Evolutionary conservation across 768 basidiomycete species (phyloP).

Genomic region (Kwoniella mangroviensis): DNA sequence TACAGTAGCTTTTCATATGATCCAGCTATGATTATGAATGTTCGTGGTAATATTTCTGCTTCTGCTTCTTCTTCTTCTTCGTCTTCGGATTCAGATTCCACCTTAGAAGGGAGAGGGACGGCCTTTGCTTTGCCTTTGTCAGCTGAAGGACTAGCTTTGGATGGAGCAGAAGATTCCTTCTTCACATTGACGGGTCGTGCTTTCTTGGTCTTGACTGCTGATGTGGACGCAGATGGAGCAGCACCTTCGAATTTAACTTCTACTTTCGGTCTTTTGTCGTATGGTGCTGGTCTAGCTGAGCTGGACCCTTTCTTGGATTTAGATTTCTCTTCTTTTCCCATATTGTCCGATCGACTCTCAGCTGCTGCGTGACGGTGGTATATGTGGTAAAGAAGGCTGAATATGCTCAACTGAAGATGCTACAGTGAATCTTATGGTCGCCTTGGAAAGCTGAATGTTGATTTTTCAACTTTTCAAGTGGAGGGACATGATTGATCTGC

Average conservation of each 20-base stretch:
- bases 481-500: background rate
- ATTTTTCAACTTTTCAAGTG: slow-evolving; percentile 20
- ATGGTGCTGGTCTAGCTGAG: slow-evolving; percentile 36
- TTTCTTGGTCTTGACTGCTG: slow-evolving; percentile 1
- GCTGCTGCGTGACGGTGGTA: too few relatives aligned
- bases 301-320: slow-evolving; percentile 9
- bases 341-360: too few relatives aligned
- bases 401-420: too few relatives aligned
- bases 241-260: slow-evolving; percentile 44
- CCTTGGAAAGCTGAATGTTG: background rate
- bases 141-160: slow-evolving; percentile 5
- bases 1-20: slow-evolving; percentile 97
- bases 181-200: background rate
- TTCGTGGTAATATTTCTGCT: slow-evolving; percentile 40
- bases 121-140: slow-evolving; percentile 44
- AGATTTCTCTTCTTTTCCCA: slow-evolving; percentile 41
- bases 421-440: too few relatives aligned
- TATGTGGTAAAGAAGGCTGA: too few relatives aligned
- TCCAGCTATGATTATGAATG: slow-evolving; percentile 86
- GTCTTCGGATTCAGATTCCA: background rate
- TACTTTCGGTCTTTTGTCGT: slow-evolving; percentile 39
- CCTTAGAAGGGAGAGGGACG: background rate
- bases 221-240: slow-evolving; percentile 1
- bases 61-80: background rate
- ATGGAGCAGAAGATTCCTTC: background rate